Base-by-base conservation (phyloP, 352 stramenopile genomes). In the Phytophthora meadii region DNA sequence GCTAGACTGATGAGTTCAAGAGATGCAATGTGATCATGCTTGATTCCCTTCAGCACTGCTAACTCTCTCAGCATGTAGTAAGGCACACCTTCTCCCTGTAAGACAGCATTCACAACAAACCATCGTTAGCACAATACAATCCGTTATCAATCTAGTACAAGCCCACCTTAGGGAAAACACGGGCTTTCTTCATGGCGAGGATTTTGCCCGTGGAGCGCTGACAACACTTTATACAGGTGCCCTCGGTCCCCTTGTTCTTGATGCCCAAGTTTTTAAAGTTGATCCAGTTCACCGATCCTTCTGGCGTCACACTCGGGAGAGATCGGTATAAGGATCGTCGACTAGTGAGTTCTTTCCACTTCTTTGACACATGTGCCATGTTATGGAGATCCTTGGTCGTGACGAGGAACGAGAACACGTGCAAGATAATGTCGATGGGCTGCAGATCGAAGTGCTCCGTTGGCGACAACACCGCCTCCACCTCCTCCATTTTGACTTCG, bases 41-140 rank as follows among this genome's bases (percentile, higher is more conserved):
- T 79, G 59, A 97, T 92, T 19, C 89, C 87, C 48, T 93, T 91
- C 10, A 97, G 60, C 24, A 97, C 91, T 11, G 91, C 89, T 25
- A 97, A 59, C 55, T 97, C 91, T 47, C 91, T 77, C 9, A 97
- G 76, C 91, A 97, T 97, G 63, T 97, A 97, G 56, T 97, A 97
- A n/a, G 91, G 91, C 15, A 97, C 88, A 32, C 90, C 91, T 79
- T 97, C 90, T 34, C 90, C 90, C 77, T 94, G 39, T 14, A 36
- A 36, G 30, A 57, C 15, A 5, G 46, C 42, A 54, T 24, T n/a
- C 60, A 48, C 4, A 48, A 45, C 28, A 56, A 24, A 17, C 19
- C 12, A 48, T 48, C 17, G 11, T 66, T 49, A 61, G 55, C 40
- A 9, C 48, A 60, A 22, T 19, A 11, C 15, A 19, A n/a, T 14